Percentiles rank a stretch among this genome's conserved stretches.
Conservation (phyloP, 257 asterid genomes). For the Rauvolfia tetraphylla region DNA sequence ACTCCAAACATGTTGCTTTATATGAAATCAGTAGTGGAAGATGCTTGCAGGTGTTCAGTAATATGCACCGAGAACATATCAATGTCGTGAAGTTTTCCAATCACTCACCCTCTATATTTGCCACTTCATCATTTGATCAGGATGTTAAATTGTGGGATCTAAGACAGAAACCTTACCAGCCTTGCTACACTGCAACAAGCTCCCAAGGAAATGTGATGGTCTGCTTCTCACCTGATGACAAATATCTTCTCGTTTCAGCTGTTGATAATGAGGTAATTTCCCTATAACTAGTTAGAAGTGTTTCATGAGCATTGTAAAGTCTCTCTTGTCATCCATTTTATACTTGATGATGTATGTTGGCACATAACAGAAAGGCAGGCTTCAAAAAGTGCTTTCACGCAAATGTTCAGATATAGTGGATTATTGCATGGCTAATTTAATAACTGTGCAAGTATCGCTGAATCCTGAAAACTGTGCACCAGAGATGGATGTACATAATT, state of each 20-base stretch:
- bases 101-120: slow-evolving; percentile 83
- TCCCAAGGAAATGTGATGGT: slow-evolving; percentile 91
- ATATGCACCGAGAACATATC: slow-evolving; percentile 84
- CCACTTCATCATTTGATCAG: slow-evolving; percentile 88
- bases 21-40: slow-evolving; percentile 74
- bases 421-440: not conserved
- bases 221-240: slow-evolving; percentile 94
- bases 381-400: not conserved
- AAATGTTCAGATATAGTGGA: not conserved
- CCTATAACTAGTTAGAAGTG: not conserved
- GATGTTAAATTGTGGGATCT: slow-evolving; percentile 94
- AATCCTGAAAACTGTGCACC: not conserved
- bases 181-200: slow-evolving; percentile 84
- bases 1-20: slow-evolving; percentile 76
- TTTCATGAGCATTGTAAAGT: not conserved
- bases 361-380: not conserved
- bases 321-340: not conserved
- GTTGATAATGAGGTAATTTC: slow-evolving; percentile 86
- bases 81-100: slow-evolving; percentile 92
- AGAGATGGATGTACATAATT: not conserved
- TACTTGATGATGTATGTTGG: not conserved
- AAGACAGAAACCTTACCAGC: slow-evolving; percentile 65
- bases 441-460: not conserved
- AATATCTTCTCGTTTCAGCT: slow-evolving; percentile 89
- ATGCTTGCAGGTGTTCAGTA: slow-evolving; percentile 67